Conservation (phyloP, 106 monocot species). For the Apostasia shenzhenica region DNA sequence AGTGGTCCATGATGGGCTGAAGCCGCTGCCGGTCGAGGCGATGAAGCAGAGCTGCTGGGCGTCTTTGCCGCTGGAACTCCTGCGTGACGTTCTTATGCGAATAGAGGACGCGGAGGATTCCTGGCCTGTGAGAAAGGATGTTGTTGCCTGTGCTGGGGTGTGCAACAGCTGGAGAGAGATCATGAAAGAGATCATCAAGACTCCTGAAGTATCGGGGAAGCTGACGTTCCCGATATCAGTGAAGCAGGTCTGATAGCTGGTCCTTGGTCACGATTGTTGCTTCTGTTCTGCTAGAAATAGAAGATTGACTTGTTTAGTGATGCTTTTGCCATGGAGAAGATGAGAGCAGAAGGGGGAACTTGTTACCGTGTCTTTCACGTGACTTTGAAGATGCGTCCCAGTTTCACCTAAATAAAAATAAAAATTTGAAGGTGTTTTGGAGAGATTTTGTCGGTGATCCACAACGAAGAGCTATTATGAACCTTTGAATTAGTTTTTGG, state of each 20-base stretch:
- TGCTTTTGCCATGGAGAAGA: too few species aligned
- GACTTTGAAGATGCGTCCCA: too few species aligned
- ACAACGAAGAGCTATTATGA: too few species aligned
- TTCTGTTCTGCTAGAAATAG: too few species aligned
- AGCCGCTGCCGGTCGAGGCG: conserved; percentile 17
- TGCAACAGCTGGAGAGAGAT: conserved; percentile 91
- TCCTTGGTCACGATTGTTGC: background rate
- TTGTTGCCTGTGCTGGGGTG: conserved; percentile 83
- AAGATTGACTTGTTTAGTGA: too few species aligned
- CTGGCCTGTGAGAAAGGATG: conserved; percentile 73
- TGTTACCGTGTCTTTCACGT: too few species aligned
- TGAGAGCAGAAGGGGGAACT: too few species aligned
- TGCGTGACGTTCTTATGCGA: conserved; percentile 71
- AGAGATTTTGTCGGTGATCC: too few species aligned
- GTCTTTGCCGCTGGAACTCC: conserved; percentile 72
- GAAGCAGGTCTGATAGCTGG: conserved; percentile 50
- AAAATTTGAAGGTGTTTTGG: too few species aligned
- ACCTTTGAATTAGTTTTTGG: too few species aligned
- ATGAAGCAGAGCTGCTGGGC: conserved; percentile 61
- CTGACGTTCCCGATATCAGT: conserved; percentile 84
- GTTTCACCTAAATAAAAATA: too few species aligned
- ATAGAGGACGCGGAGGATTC: conserved; percentile 56
- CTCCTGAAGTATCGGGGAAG: conserved; percentile 66
- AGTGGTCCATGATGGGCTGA: conserved; percentile 23
- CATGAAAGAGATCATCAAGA: conserved; percentile 80